Base-by-base conservation (phyloP, 2,329 filamentous ascomycete species). In the Alternaria triticina region DNA sequence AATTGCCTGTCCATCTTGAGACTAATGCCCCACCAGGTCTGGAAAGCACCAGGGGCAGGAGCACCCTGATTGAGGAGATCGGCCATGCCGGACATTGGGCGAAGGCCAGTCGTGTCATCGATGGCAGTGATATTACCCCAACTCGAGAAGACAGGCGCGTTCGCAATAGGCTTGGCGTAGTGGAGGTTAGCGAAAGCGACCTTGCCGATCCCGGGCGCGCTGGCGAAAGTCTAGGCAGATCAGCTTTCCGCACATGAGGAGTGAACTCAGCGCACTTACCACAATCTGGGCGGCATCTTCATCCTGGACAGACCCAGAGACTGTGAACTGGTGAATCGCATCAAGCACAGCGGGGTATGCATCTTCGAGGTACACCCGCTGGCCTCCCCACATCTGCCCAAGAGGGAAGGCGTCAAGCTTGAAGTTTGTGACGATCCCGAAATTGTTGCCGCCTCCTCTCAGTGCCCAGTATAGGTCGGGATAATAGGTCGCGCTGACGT, bases 381-480 rank as follows among this genome's bases (percentile, higher is more conserved):
- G 55, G 10, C 71, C 73, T 22, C 70, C 70, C 72, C 71, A 76
- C 69, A 75, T 72, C 17, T 70, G 57, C 2, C 67, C 65, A 1
- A 68, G 58, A 2, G 70, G 67, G 22, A 70, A 70, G 10, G 70
- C 50, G 8, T 57, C 28, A 5, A 71, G 59, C n/a, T 71, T 68
- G 62, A 76, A 74, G 12, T 68, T 69, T 11, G 72, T 76, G 12
- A 77, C 71, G 9, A 77, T 67, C 3, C 75, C 82, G 47, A 76
- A 76, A 11, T 76, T 75, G 52, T 69, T 71, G 1, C 72, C 72
- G 17, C 73, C 74, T 11, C 79, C 78, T 56, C 77, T 72, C 10
- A 80, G 58, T 0, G 77, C 77, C 63, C 69, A 73, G 65, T 77
- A 82, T 5, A 82, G 76, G 50, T 83, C 82, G 4, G 61, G 56